These are phyloP conservation scores for Phytophthora kernoviae DNA, from an alignment of 352 stramenopile genomes.

Conservation along the genomic window DNA sequence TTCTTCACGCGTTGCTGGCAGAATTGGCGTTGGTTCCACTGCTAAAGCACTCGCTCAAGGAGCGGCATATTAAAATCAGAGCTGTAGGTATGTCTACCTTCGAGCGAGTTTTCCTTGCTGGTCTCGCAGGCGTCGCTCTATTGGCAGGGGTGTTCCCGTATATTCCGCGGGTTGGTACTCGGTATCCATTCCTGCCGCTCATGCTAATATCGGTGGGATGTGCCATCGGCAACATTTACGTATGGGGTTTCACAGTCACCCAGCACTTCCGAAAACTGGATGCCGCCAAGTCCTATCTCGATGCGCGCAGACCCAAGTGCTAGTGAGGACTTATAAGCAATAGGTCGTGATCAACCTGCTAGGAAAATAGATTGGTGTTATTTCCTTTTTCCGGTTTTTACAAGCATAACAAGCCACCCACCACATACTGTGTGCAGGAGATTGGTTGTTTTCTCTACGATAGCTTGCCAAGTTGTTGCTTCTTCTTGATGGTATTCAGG, in stretches of 20 bases:
- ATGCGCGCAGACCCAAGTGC: slow-evolving; percentile 34
- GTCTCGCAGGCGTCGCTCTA: slow-evolving; percentile 38
- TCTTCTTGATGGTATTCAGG: slow-evolving; percentile 87
- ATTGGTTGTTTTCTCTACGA: slow-evolving; percentile 32
- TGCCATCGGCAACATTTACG: slow-evolving; percentile 78
- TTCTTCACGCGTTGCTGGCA: slow-evolving; percentile 62
- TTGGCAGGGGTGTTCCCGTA: slow-evolving; percentile 60
- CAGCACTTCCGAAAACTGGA: slow-evolving; percentile 73
- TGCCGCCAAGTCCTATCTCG: slow-evolving; percentile 73
- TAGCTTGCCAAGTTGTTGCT: slow-evolving; percentile 82
- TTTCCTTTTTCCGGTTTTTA: slow-evolving; percentile 17
- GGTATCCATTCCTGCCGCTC: slow-evolving; percentile 78
- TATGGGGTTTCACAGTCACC: slow-evolving; percentile 64
- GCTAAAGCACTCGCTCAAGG: slow-evolving; percentile 75
- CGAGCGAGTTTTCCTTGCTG: slow-evolving; percentile 61
- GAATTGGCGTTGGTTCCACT: slow-evolving; percentile 67
- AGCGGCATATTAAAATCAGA: slow-evolving; percentile 67
- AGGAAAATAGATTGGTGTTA: slow-evolving; percentile 28
- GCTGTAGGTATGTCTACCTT: slow-evolving; percentile 57
- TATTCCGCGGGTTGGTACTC: slow-evolving; percentile 47
- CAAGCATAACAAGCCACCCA: slow-evolving; percentile 22
- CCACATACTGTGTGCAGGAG: slow-evolving; percentile 4
- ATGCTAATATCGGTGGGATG: slow-evolving; percentile 81
- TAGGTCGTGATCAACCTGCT: not conserved
- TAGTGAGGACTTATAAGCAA: too few relatives aligned